phyloP scores from a whole-genome alignment of 1,284 basidiomycete species.

The Kalmanozyma brasiliensis region DNA sequence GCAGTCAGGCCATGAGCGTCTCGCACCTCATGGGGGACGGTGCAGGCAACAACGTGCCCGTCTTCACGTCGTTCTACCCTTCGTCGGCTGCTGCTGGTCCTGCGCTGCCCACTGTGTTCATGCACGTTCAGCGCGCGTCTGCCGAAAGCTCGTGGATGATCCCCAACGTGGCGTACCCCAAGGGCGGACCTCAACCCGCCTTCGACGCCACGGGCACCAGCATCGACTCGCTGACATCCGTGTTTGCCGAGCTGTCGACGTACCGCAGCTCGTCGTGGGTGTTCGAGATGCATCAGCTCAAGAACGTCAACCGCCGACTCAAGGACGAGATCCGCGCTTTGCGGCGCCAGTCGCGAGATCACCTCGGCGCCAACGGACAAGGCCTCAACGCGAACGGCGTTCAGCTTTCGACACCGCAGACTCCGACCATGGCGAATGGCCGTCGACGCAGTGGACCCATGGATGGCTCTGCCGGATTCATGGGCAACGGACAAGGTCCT shows the following conservation, averaged over 20 bases:
- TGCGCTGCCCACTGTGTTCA: constrained; percentile 53
- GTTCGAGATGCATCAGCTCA: constrained; percentile 64
- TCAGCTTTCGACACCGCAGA: constrained; percentile 28
- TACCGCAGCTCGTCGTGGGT: constrained; percentile 57
- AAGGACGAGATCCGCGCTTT: constrained; percentile 58
- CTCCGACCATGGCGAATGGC: constrained; percentile 15
- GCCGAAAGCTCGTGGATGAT: constrained; percentile 49
- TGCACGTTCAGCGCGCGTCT: constrained; percentile 48
- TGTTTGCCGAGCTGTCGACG: constrained; percentile 62
- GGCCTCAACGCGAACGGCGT: constrained; percentile 11
- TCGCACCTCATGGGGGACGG: constrained; percentile 56
- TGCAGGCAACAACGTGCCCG: constrained; percentile 31
- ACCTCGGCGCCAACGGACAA: constrained; percentile 15
- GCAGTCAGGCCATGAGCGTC: constrained; percentile 48
- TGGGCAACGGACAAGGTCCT: constrained; percentile 6
- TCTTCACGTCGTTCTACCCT: constrained; percentile 60
- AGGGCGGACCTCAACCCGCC: constrained; percentile 42
- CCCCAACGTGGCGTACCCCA: constrained; percentile 46
- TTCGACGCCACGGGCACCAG: constrained; percentile 44
- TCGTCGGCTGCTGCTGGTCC: constrained; percentile 48
- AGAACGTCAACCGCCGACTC: constrained; percentile 60
- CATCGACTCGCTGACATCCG: constrained; percentile 48
- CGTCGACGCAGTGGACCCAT: constrained; percentile 21
- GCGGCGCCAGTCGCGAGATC: constrained; percentile 44
- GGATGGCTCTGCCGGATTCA: constrained; percentile 5